Conservation (phyloP, 139 green algal genomes). For the Gonium pectorale region DNA sequence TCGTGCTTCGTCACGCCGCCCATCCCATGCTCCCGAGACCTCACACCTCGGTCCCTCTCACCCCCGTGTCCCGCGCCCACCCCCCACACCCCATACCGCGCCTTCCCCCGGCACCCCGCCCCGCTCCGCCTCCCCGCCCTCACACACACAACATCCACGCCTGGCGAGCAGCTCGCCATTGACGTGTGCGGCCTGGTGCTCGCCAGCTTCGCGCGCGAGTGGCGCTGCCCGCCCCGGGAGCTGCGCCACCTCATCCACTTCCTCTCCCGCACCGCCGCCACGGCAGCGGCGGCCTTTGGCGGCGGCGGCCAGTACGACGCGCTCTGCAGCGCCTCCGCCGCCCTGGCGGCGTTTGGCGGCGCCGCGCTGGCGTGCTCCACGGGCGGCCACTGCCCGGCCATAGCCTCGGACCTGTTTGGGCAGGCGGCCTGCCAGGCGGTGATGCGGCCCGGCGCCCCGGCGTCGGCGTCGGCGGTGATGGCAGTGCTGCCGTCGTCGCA, state of each 20-base stretch:
- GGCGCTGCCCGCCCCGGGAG: not conserved
- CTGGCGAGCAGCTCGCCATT: not conserved
- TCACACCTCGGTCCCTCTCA: too few species aligned
- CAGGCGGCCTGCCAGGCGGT: not conserved
- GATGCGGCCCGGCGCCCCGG: not conserved
- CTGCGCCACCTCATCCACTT: not conserved
- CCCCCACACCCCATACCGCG: not conserved
- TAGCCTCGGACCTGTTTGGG: constrained; percentile 24
- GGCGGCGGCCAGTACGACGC: not conserved
- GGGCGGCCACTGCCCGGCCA: not conserved
- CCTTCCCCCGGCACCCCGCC: not conserved
- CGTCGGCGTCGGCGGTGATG: too few species aligned
- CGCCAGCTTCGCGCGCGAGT: not conserved
- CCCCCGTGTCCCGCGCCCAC: too few species aligned
- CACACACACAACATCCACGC: too few species aligned
- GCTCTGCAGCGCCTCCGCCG: not conserved
- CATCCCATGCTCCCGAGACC: too few species aligned
- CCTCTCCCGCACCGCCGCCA: not conserved
- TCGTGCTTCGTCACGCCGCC: too few species aligned
- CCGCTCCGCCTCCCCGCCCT: not conserved
- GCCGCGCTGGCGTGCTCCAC: not conserved
- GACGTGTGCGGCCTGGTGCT: constrained; percentile 9
- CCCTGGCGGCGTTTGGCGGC: not conserved
- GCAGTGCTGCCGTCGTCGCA: too few species aligned
- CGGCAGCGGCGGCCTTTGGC: not conserved